phyloP scores from a whole-genome alignment of 2,329 filamentous ascomycete genomes.

The Didymella lethalis region DNA sequence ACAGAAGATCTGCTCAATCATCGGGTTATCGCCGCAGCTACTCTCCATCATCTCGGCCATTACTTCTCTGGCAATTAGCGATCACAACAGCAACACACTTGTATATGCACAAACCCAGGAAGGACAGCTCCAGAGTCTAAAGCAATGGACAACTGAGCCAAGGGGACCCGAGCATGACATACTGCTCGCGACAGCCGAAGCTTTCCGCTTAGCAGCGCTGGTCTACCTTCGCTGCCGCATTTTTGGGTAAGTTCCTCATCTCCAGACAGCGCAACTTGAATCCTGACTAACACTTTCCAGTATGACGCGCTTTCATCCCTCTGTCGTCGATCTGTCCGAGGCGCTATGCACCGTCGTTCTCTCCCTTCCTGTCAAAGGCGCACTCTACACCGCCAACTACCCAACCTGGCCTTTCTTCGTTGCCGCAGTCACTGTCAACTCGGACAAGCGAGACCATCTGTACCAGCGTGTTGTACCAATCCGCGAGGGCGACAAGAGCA shows the following conservation, averaged over 20 bases:
- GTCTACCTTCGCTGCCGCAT: conserved; percentile 45
- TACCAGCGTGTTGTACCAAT: conserved; percentile 45
- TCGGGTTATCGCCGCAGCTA: conserved; percentile 43
- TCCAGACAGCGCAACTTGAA: neutral
- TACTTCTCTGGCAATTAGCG: conserved; percentile 34
- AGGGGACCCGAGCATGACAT: conserved; percentile 37
- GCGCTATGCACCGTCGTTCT: conserved; percentile 34
- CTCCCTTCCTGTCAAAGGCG: conserved; percentile 43
- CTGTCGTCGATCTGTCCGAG: conserved; percentile 41
- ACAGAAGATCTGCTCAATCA: conserved; percentile 34
- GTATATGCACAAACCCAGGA: conserved; percentile 40
- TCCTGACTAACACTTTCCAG: conserved; percentile 24
- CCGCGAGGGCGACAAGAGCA: conserved; percentile 45
- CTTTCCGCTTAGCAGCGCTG: conserved; percentile 43
- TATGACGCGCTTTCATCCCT: conserved; percentile 43
- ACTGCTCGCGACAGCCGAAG: conserved; percentile 40
- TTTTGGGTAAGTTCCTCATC: conserved; percentile 36
- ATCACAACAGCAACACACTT: conserved; percentile 26
- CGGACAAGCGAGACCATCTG: conserved; percentile 42
- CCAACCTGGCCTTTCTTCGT: conserved; percentile 46
- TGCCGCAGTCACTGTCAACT: conserved; percentile 43
- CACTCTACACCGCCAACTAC: conserved; percentile 45
- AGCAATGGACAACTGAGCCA: conserved; percentile 40
- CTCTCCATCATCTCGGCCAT: conserved; percentile 42
- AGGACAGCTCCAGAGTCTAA: conserved; percentile 35